These are phyloP conservation scores for Trichosanthes cucumerina DNA, from an alignment of 306 rosid genomes.

Conservation along the genomic window DNA sequence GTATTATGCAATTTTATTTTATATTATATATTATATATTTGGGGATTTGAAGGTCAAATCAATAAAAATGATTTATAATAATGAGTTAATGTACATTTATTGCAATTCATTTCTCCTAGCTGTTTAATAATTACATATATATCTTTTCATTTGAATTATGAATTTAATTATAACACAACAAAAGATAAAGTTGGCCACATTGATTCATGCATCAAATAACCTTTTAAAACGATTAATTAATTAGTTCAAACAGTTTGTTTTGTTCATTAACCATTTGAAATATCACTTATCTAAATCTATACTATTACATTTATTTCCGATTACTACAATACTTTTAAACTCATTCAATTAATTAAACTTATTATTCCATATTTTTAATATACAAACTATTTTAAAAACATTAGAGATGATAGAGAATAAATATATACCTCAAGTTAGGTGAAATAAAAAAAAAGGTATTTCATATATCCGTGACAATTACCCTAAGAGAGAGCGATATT, in stretches of 20 bases:
- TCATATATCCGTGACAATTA: too few relatives aligned
- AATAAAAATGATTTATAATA: background rate
- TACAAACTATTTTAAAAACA: too few relatives aligned
- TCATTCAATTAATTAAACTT: background rate
- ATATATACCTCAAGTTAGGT: too few relatives aligned
- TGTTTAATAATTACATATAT: background rate
- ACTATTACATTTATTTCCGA: background rate
- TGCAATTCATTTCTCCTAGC: background rate
- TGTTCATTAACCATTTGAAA: background rate
- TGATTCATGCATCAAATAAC: background rate
- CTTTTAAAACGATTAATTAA: background rate
- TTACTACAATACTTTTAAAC: too few relatives aligned
- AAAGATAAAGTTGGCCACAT: background rate
- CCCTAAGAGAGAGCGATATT: too few relatives aligned
- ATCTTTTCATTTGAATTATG: slow-evolving; percentile 4
- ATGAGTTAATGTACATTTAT: background rate
- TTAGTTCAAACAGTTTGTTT: background rate
- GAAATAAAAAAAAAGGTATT: too few relatives aligned
- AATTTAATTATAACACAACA: background rate
- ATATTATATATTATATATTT: background rate
- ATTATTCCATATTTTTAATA: too few relatives aligned
- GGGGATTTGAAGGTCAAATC: background rate
- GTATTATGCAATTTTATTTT: background rate
- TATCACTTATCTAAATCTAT: background rate
- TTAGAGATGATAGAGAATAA: too few relatives aligned